Evolutionary conservation across 805 yeast species (phyloP).

Genomic region (Candida fluviatilis): DNA sequence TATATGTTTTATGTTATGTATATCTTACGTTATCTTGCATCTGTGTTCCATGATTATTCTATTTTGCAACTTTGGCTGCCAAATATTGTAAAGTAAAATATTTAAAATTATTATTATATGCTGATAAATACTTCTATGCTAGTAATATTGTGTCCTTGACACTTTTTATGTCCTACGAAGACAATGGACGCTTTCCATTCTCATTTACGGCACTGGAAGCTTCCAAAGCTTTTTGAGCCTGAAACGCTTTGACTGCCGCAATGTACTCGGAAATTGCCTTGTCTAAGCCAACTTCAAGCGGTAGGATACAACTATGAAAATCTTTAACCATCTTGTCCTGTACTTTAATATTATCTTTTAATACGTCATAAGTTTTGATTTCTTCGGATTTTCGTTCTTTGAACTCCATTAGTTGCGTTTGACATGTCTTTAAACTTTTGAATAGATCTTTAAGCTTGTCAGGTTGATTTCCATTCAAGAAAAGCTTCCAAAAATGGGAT

Average conservation of each 20-base stretch:
- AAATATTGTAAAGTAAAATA: too few species aligned
- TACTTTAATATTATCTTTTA: slow-evolving; percentile 25
- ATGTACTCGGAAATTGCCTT: slow-evolving; percentile 34
- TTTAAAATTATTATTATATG: too few species aligned
- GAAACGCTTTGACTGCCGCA: slow-evolving; percentile 20
- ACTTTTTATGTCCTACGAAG: slow-evolving; percentile 1
- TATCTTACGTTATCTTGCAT: too few species aligned
- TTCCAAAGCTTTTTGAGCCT: slow-evolving; percentile 4
- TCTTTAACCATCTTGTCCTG: slow-evolving; percentile 31
- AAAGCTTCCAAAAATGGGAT: slow-evolving; percentile 41
- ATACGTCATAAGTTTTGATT: slow-evolving; percentile 20
- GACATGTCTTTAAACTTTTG: slow-evolving; percentile 32
- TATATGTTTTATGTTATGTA: too few species aligned
- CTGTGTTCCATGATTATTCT: too few species aligned
- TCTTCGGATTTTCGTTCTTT: slow-evolving; percentile 17
- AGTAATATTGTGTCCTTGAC: not conserved
- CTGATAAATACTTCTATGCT: not conserved
- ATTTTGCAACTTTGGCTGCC: too few species aligned
- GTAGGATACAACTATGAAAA: slow-evolving; percentile 27
- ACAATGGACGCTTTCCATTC: slow-evolving; percentile 31
- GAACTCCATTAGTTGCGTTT: slow-evolving; percentile 22
- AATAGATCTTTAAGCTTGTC: slow-evolving; percentile 35
- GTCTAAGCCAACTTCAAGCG: slow-evolving; percentile 27
- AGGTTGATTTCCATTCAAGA: slow-evolving; percentile 28
- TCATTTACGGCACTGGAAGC: slow-evolving; percentile 17